A percentile compares a stretch with the other conserved stretches of the same genome.
phyloP scores from a whole-genome alignment of 352 stramenopile species.

The Phytopythium mirpurense region DNA sequence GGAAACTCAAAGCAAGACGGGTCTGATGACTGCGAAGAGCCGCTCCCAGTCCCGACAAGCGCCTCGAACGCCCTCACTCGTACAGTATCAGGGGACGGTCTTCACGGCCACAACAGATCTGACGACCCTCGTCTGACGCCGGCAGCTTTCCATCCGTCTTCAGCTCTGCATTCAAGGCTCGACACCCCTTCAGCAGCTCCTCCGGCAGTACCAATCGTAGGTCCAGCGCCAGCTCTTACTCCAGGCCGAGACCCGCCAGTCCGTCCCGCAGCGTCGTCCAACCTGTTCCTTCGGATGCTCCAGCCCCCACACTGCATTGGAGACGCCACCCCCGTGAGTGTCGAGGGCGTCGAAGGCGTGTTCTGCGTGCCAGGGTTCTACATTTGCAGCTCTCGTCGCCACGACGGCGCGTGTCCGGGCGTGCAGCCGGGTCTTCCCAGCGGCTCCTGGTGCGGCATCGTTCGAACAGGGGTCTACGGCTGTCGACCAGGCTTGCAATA shows the following conservation, averaged over 20 bases:
- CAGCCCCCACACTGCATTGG: not conserved
- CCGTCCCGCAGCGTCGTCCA: not conserved
- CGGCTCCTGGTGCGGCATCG: not conserved
- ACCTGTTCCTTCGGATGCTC: not conserved
- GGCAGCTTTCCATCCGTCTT: too few species aligned
- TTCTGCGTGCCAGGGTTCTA: conserved; percentile 4
- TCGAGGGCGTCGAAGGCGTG: conserved; percentile 1
- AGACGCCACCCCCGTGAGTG: not conserved
- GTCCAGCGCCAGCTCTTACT: too few species aligned
- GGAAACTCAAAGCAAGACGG: too few species aligned
- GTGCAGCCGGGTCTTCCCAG: not conserved
- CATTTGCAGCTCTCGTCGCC: not conserved
- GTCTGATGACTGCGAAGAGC: not conserved
- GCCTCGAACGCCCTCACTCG: not conserved
- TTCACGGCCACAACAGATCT: not conserved
- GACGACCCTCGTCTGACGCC: too few species aligned
- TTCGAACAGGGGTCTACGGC: conserved; percentile 2
- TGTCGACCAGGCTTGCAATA: not conserved
- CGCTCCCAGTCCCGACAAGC: not conserved
- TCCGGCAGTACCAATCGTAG: too few species aligned
- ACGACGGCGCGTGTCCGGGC: conserved; percentile 1
- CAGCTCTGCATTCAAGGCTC: too few species aligned
- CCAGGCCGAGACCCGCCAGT: not conserved
- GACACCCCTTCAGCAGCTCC: too few species aligned
- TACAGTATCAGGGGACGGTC: not conserved